Evolutionary conservation across 2,329 filamentous ascomycete genomes (phyloP), one percentile per base, ranked within the genome.

Genomic region (Cladophialophora carrionii): DNA sequence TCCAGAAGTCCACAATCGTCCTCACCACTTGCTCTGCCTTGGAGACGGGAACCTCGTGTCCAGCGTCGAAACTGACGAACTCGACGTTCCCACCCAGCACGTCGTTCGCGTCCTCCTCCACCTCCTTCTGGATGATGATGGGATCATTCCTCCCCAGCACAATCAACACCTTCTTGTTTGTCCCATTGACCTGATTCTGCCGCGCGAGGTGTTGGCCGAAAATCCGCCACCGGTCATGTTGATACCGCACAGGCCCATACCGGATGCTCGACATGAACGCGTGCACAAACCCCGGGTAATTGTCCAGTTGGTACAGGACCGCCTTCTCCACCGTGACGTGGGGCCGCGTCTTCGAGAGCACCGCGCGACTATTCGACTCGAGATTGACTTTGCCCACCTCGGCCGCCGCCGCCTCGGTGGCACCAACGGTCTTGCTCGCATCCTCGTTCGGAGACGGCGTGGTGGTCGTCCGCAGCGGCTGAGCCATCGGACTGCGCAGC

Each of bases 201-300:
- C 74, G 73, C 10, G 77, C 75, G 20, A 90, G 77, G 41, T 82
- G 74, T 14, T 76, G 73, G 0, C 84, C 82, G 34, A 92, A 79
- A 1, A 80, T 76, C 26, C 74, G 74, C 90, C 90, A 94, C 49
- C 85, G 80, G 43, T 81, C 79, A 62, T 87, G 82, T 68, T 89
- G 84, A 12, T 83, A 82, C 67, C 88, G 85, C 24, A 93, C 86
- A 0, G 90, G 91, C 1, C 87, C 88, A 72, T 89, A 78, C 22
- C 87, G 83, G 70, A 94, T 88, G 32, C 85, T 87, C 63, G 86
- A 90, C 72, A 92, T 83, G 72, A 92, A 92, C 0, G 90, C 85
- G 2, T 81, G 79, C 4, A 91, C 79, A 72, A 91, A 93, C 0
- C 89, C 91, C 0, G 75, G 72, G 73, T 94, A 89, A 31, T 84